A percentile compares a stretch with the other conserved stretches of the same genome.
These are phyloP conservation scores for Umbelopsis sp. DNA, from an alignment of 192 early-diverging fungal genomes.

Conservation along the genomic window DNA sequence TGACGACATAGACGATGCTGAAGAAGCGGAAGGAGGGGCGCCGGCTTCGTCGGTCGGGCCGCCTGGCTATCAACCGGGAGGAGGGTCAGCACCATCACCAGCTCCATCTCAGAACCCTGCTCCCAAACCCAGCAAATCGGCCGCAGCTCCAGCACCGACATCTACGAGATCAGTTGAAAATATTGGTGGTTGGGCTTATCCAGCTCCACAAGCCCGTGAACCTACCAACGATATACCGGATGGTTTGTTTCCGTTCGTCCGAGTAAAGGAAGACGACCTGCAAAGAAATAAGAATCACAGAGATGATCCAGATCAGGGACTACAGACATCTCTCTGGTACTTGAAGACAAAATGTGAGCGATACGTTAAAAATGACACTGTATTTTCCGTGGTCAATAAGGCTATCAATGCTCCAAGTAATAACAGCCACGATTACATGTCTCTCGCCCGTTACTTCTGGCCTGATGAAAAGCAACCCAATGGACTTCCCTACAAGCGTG, in stretches of 20 bases:
- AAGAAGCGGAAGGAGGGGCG: no score
- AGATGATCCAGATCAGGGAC: slow-evolving; percentile 20
- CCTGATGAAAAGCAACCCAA: slow-evolving; percentile 40
- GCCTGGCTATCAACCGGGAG: no score
- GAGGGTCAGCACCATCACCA: neutral
- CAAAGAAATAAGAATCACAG: slow-evolving; percentile 18
- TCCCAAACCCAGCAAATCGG: neutral
- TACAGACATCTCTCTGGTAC: slow-evolving; percentile 28
- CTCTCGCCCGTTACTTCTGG: slow-evolving; percentile 63
- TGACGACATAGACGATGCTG: no score
- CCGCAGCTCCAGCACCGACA: neutral
- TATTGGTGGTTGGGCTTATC: slow-evolving; percentile 10
- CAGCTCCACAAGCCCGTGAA: neutral
- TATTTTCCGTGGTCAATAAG: slow-evolving; percentile 60
- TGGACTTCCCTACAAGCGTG: slow-evolving; percentile 54
- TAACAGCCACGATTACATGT: slow-evolving; percentile 59
- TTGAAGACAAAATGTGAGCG: slow-evolving; percentile 5
- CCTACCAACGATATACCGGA: slow-evolving; percentile 3
- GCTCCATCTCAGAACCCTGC: neutral
- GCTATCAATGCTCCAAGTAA: slow-evolving; percentile 46
- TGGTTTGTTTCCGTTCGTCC: neutral
- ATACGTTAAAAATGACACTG: slow-evolving; percentile 21
- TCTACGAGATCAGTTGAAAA: neutral
- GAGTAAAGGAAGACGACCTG: neutral
- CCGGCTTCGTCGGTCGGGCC: no score